Conservation (phyloP, 2,329 filamentous ascomycete genomes). For the Setomelanomma holmii region DNA sequence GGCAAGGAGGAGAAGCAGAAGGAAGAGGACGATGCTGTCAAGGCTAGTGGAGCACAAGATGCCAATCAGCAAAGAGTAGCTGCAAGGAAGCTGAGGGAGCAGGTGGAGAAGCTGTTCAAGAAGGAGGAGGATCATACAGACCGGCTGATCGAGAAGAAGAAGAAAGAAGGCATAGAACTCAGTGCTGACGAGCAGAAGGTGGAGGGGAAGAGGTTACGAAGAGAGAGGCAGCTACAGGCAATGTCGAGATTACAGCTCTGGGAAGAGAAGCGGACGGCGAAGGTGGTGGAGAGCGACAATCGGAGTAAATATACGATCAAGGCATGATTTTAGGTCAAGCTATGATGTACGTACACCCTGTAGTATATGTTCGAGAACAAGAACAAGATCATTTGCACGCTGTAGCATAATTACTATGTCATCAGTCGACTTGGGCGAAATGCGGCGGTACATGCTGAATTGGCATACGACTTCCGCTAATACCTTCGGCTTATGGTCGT, state of each 20-base stretch:
- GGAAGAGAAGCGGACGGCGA: conserved; percentile 33
- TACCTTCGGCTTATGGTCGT: too few relatives aligned
- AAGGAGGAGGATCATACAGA: conserved; percentile 16
- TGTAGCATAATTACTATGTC: neutral
- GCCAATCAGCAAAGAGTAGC: conserved; percentile 18
- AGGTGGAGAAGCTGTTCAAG: conserved; percentile 34
- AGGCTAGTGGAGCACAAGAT: conserved; percentile 10
- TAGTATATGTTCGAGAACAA: conserved; percentile 20
- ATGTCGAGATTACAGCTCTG: conserved; percentile 49
- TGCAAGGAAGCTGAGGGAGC: conserved; percentile 29
- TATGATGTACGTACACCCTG: conserved; percentile 10
- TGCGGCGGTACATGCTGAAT: neutral
- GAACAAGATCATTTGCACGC: neutral
- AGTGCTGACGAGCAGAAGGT: conserved; percentile 12
- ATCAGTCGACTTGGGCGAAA: neutral
- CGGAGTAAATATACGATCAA: conserved; percentile 26
- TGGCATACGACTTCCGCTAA: too few relatives aligned
- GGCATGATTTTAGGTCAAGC: conserved; percentile 12
- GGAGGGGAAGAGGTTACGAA: conserved; percentile 26
- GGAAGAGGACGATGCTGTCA: conserved; percentile 29
- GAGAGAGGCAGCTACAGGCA: conserved; percentile 43
- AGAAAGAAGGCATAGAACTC: conserved; percentile 10
- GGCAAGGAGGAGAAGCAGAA: conserved; percentile 54
- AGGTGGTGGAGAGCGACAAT: conserved; percentile 27
- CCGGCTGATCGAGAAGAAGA: conserved; percentile 9